A percentile compares a stretch with the other conserved stretches of the same genome.
These are phyloP conservation scores for Didymosphaeria variabile DNA, from an alignment of 2,329 filamentous ascomycete genomes.

Conservation along the genomic window DNA sequence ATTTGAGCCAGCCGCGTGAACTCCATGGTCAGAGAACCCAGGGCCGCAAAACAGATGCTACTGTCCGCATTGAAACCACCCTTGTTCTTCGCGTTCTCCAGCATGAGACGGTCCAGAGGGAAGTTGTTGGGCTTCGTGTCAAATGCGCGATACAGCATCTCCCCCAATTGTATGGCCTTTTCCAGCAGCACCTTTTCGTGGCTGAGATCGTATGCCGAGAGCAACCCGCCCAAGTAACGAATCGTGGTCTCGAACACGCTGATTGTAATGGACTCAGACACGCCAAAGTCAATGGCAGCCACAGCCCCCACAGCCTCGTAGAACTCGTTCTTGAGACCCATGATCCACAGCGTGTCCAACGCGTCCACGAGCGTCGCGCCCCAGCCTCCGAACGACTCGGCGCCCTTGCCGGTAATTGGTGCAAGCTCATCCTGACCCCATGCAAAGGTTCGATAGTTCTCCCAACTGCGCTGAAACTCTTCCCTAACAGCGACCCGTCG, in stretches of 20 bases:
- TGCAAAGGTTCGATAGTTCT: constrained; percentile 54
- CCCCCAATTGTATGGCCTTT: constrained; percentile 50
- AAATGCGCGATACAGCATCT: constrained; percentile 59
- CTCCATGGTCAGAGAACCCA: constrained; percentile 56
- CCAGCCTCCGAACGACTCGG: constrained; percentile 59
- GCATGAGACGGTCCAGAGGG: constrained; percentile 55
- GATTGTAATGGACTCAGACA: constrained; percentile 50
- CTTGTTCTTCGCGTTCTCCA: constrained; percentile 45
- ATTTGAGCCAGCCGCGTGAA: constrained; percentile 51
- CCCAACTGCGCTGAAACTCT: constrained; percentile 55
- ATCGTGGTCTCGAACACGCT: constrained; percentile 64
- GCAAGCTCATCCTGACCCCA: constrained; percentile 59
- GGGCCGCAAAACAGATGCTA: constrained; percentile 56
- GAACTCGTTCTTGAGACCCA: constrained; percentile 59
- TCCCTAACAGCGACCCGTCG: constrained; percentile 50
- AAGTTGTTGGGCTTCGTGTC: constrained; percentile 55
- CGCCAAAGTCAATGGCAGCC: constrained; percentile 56
- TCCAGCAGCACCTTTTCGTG: constrained; percentile 44
- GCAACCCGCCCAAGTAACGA: constrained; percentile 49
- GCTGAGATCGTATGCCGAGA: constrained; percentile 51
- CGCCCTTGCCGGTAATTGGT: constrained; percentile 50
- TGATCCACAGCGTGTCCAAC: constrained; percentile 59
- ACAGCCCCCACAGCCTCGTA: constrained; percentile 57
- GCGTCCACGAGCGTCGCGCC: constrained; percentile 58
- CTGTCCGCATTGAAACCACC: constrained; percentile 47